Conservation (phyloP, 2,329 filamentous ascomycete genomes). For the Aspergillus felis region DNA sequence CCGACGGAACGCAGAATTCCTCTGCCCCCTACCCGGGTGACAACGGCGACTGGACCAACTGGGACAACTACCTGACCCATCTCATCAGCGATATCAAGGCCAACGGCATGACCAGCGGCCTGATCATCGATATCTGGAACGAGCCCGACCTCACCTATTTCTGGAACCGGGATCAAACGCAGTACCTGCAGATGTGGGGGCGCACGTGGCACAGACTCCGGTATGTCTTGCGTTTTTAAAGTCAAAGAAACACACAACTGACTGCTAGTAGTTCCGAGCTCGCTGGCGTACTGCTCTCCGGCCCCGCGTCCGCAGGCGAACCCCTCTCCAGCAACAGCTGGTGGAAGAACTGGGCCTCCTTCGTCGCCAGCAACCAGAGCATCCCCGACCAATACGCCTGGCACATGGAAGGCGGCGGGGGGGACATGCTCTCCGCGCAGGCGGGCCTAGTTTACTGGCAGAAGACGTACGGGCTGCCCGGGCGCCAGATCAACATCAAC, state of each 20-base stretch:
- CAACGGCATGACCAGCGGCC: constrained; percentile 27
- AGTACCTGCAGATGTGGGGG: constrained; percentile 42
- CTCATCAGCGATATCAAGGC: constrained; percentile 18
- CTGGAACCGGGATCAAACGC: constrained; percentile 33
- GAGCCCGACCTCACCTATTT: constrained; percentile 46
- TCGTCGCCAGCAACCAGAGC: constrained; percentile 33
- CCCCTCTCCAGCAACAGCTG: constrained; percentile 34
- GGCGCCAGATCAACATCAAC: constrained; percentile 44
- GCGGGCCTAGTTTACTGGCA: constrained; percentile 23
- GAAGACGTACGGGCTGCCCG: constrained; percentile 26
- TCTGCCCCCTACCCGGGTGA: constrained; percentile 3
- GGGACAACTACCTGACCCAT: constrained; percentile 10
- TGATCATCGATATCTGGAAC: constrained; percentile 53
- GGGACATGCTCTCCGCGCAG: constrained; percentile 28
- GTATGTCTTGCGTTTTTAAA: constrained; percentile 15
- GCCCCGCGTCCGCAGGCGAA: constrained; percentile 35
- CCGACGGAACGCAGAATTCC: constrained; percentile 1
- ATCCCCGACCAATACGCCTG: constrained; percentile 45
- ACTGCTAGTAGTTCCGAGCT: background rate
- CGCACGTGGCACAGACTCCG: constrained; percentile 38
- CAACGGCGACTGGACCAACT: constrained; percentile 4
- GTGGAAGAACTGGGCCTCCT: constrained; percentile 39
- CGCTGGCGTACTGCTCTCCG: constrained; percentile 28
- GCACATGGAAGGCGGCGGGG: constrained; percentile 38
- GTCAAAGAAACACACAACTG: no score